These are phyloP conservation scores for Populus alba DNA, from an alignment of 345 rosid genomes.

Conservation along the genomic window DNA sequence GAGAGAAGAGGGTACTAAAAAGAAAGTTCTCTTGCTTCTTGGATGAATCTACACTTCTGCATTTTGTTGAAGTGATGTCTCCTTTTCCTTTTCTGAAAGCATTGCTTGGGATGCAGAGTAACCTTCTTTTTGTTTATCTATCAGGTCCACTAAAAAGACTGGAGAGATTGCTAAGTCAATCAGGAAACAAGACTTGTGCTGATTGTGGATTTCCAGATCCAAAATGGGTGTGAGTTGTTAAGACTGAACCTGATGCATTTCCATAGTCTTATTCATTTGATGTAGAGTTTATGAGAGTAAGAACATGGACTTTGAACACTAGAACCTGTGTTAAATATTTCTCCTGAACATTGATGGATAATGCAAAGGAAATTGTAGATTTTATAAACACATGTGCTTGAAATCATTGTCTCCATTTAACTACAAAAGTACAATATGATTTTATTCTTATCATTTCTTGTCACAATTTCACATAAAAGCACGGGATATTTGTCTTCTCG, in stretches of 20 bases:
- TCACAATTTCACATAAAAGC: background rate
- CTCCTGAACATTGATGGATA: background rate
- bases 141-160: slow-evolving; percentile 55
- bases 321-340: background rate
- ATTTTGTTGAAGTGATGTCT: background rate
- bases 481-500: background rate
- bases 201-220: slow-evolving; percentile 96
- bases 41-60: too few species aligned
- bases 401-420: background rate
- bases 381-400: background rate
- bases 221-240: slow-evolving; percentile 86
- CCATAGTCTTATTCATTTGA: background rate
- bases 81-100: background rate
- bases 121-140: slow-evolving; percentile 10
- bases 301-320: background rate
- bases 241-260: background rate
- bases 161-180: slow-evolving; percentile 49
- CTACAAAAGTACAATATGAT: too few species aligned
- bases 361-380: background rate
- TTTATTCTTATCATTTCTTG: background rate
- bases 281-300: background rate
- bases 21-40: too few species aligned
- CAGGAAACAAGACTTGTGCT: slow-evolving; percentile 70
- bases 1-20: too few species aligned
- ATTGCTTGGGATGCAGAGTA: too few species aligned